A percentile compares a stretch with the other conserved stretches of the same genome.
Evolutionary conservation across 768 basidiomycete species (phyloP).

Genomic region (Tylopilus sp.): DNA sequence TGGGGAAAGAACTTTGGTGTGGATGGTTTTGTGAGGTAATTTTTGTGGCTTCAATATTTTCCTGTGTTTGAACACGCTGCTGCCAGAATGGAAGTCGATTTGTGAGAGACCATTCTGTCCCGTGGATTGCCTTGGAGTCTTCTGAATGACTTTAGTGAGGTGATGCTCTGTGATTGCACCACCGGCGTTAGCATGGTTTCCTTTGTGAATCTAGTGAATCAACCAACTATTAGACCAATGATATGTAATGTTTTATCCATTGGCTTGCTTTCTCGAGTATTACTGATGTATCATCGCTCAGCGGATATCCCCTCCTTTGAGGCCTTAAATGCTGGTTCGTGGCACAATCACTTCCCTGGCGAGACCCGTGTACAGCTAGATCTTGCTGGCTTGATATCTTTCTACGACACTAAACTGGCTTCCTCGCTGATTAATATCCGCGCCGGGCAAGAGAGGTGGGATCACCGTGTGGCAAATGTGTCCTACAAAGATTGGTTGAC

Average conservation of each 20-base stretch:
- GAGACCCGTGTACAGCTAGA: constrained; percentile 35
- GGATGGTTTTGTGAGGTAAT: constrained; percentile 46
- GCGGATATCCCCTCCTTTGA: not conserved
- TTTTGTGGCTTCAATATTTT: not conserved
- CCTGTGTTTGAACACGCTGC: not conserved
- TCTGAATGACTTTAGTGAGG: constrained; percentile 25
- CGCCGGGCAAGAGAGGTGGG: constrained; percentile 23
- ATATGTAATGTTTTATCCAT: not conserved
- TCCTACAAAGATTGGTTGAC: constrained; percentile 20
- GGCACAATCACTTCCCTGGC: constrained; percentile 36
- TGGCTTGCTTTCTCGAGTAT: not conserved
- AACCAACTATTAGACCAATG: not conserved
- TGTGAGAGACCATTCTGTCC: constrained; percentile 19
- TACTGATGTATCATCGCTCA: not conserved
- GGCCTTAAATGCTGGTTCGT: constrained; percentile 19
- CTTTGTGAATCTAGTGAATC: constrained; percentile 10
- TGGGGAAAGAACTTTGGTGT: constrained; percentile 41
- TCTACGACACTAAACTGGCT: constrained; percentile 33
- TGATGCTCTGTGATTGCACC: constrained; percentile 35
- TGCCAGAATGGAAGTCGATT: constrained; percentile 32
- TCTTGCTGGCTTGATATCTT: constrained; percentile 32
- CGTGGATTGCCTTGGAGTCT: not conserved
- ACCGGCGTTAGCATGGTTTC: constrained; percentile 27
- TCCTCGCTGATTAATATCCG: constrained; percentile 31
- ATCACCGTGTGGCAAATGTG: constrained; percentile 31